phyloP scores from a whole-genome alignment of 345 rosid species.

The Citrus mangshanensis region DNA sequence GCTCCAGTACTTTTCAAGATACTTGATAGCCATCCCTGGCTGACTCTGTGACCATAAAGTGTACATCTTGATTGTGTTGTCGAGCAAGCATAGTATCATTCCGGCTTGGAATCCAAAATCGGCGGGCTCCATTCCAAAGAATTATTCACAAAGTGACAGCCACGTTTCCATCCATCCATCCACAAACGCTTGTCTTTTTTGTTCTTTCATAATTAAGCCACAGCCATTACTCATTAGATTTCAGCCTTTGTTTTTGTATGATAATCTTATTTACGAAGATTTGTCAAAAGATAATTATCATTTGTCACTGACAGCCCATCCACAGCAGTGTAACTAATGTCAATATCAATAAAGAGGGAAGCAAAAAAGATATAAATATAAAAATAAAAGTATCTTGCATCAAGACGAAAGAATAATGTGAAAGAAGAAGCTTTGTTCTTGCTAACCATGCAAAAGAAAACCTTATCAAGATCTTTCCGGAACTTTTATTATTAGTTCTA shows the following conservation, averaged over 20 bases:
- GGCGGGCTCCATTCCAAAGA: constrained; percentile 24
- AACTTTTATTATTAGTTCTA: not conserved
- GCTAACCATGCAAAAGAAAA: constrained; percentile 11
- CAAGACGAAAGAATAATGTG: not conserved
- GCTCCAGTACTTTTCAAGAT: constrained; percentile 8
- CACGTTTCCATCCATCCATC: not conserved
- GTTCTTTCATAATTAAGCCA: too few species aligned
- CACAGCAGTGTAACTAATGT: too few species aligned
- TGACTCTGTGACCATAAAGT: constrained; percentile 1
- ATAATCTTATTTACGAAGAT: too few species aligned
- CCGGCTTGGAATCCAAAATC: constrained; percentile 17
- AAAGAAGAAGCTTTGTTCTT: not conserved
- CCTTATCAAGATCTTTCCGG: constrained; percentile 18
- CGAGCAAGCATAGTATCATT: not conserved
- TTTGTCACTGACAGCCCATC: not conserved
- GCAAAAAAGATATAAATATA: too few species aligned
- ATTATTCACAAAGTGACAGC: not conserved
- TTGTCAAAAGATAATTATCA: not conserved
- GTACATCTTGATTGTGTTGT: not conserved
- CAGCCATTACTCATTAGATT: too few species aligned
- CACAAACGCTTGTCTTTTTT: too few species aligned
- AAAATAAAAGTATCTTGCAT: not conserved
- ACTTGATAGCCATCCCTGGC: constrained; percentile 16
- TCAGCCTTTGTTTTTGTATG: too few species aligned
- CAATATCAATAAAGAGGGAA: too few species aligned